A percentile compares a stretch with the other conserved stretches of the same genome.
These are phyloP conservation scores for Ambispora gerdemannii DNA, from an alignment of 192 early-diverging fungal genomes.

Conservation along the genomic window DNA sequence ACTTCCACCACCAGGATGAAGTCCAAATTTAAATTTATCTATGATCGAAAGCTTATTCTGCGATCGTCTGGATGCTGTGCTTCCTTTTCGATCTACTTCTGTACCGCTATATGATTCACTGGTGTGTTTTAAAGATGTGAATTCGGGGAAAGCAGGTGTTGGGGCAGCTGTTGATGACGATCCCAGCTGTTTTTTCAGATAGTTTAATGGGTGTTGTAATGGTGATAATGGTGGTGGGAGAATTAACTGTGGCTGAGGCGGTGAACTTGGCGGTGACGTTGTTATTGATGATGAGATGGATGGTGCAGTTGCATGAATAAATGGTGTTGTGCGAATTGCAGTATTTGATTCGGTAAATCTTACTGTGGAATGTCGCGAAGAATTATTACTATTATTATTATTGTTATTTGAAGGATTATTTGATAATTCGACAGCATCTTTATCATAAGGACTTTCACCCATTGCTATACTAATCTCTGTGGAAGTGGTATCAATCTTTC, in stretches of 20 bases:
- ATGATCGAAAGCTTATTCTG: conserved; percentile 3
- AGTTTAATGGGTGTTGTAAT: conserved; percentile 20
- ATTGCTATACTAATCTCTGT: background rate
- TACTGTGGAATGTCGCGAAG: background rate
- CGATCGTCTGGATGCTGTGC: conserved; percentile 12
- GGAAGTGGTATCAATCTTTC: background rate
- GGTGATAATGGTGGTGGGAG: conserved; percentile 1
- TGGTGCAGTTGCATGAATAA: conserved; percentile 16
- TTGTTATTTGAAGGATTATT: background rate
- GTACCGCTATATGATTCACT: conserved; percentile 25
- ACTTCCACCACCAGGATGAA: background rate
- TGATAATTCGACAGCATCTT: background rate
- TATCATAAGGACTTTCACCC: background rate
- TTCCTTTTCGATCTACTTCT: conserved; percentile 1
- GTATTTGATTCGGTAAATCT: background rate
- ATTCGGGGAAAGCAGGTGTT: background rate
- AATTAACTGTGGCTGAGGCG: background rate
- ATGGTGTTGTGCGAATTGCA: background rate
- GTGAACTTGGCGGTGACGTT: background rate
- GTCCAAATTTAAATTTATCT: conserved; percentile 27
- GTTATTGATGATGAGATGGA: background rate
- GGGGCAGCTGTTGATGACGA: background rate
- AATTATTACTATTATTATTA: too few relatives aligned
- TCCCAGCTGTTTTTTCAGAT: conserved; percentile 5
- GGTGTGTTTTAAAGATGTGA: background rate